These are phyloP conservation scores for Kwoniella mangroviensis DNA, from an alignment of 768 basidiomycete genomes.

Conservation along the genomic window DNA sequence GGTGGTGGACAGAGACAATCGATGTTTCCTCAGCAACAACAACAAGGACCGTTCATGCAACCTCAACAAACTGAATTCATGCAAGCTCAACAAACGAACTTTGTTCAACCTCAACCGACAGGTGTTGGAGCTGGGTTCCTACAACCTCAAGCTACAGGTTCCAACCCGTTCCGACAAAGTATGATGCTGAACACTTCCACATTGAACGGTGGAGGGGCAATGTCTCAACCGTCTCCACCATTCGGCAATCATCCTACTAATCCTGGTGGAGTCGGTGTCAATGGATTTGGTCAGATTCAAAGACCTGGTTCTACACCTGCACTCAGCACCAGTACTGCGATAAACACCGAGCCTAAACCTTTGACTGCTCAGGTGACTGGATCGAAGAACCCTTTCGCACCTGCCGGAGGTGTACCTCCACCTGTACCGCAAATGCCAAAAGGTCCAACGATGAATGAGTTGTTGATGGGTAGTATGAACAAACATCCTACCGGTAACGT, in stretches of 20 bases:
- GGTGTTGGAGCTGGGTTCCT: constrained; percentile 41
- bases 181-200: constrained; percentile 69
- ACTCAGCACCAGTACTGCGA: constrained; percentile 3
- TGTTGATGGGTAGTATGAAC: constrained; percentile 68
- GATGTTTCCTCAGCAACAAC: constrained; percentile 63
- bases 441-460: constrained; percentile 78
- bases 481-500: constrained; percentile 8
- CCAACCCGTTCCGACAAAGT: constrained; percentile 84
- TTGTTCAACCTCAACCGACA: constrained; percentile 40
- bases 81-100: constrained; percentile 62
- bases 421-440: constrained; percentile 70
- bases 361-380: constrained; percentile 90
- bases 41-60: constrained; percentile 61
- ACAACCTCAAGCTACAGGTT: constrained; percentile 63
- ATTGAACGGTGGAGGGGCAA: constrained; percentile 52
- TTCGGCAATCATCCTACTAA: constrained; percentile 12
- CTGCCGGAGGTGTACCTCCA: constrained; percentile 63
- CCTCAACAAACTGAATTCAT: constrained; percentile 26
- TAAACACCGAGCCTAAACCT: constrained; percentile 61
- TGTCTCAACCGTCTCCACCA: constrained; percentile 39
- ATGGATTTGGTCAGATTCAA: constrained; percentile 33
- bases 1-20: constrained; percentile 35
- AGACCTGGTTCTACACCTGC: constrained; percentile 51
- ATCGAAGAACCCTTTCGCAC: constrained; percentile 92
- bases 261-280: constrained; percentile 3